Evolutionary conservation across 2,329 filamentous ascomycete species (phyloP), one percentile per base, ranked within the genome.

Genomic region (Ceratocystis alfenasii): DNA sequence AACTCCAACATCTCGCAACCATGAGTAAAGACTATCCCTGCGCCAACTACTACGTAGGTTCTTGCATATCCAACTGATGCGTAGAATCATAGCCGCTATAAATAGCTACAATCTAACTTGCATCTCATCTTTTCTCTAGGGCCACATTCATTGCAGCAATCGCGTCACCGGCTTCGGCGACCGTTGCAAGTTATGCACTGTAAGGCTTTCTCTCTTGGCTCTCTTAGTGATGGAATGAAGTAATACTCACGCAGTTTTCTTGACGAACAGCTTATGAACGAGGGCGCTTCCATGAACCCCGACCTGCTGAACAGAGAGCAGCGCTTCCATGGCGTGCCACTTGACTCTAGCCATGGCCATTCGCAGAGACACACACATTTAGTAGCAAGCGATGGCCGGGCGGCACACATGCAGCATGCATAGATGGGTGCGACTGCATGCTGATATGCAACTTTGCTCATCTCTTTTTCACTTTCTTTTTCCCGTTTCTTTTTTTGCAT

Each of bases 11-110:
- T 28, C 30, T 63, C 12, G 20, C 22, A 36, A 25, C 28, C 17
- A 22, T 66, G 66, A 70, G 65, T 20, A 73, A 73, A 70, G 69
- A 68, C 69, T 73, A 70, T 68, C 73, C 73, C 65, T 74, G 72
- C 68, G 73, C 73, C 59, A 74, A 74, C 68, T 74, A 72, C 68
- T 74, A 74, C 66, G 73, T 74, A 67, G 25, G 70, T 63, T n/a
- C 28, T n/a, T 62, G 6, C 10, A 41, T 44, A 17, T 8, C 10
- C 10, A 33, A 41, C 48, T 36, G 17, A 22, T 62, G 45, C 30
- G 48, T 2, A 25, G 57, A 36, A 45, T n/a, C 10, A 36, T 22
- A 57, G 12, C 59, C 17, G 10, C n/a, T 61, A 8, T 22, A 50
- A 50, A 50, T 28, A 57, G 5, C 53, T 28, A 10, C 10, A 22